phyloP scores from a whole-genome alignment of 352 stramenopile species.

The Globisporangium canariense region DNA sequence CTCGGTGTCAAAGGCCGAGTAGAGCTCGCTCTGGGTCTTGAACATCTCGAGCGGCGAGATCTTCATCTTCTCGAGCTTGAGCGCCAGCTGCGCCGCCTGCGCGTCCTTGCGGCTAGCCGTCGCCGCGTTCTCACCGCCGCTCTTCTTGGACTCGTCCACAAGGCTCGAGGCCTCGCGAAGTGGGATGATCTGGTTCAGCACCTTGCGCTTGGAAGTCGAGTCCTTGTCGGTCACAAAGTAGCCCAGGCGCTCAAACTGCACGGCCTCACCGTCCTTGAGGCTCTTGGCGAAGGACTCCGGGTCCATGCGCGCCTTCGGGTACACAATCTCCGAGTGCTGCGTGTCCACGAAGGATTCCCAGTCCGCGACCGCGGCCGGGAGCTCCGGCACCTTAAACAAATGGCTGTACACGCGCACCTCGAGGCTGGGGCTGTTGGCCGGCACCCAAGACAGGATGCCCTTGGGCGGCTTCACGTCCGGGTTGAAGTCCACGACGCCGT shows the following conservation, averaged over 20 bases:
- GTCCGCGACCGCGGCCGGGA: slow-evolving; percentile 58
- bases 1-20: slow-evolving; percentile 66
- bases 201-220: slow-evolving; percentile 86
- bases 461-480: slow-evolving; percentile 85
- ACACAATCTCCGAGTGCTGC: slow-evolving; percentile 76
- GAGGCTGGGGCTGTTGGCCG: slow-evolving; percentile 60
- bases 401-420: slow-evolving; percentile 97
- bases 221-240: slow-evolving; percentile 98
- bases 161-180: slow-evolving; percentile 84
- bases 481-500: slow-evolving; percentile 64
- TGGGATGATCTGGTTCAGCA: slow-evolving; percentile 97
- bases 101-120: slow-evolving; percentile 72
- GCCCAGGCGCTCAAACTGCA: slow-evolving; percentile 98
- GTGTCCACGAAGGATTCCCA: slow-evolving; percentile 86
- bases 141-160: slow-evolving; percentile 46
- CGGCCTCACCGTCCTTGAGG: slow-evolving; percentile 51
- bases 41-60: slow-evolving; percentile 84
- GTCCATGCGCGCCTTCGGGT: slow-evolving; percentile 90
- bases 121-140: slow-evolving; percentile 13
- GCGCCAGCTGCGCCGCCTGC: slow-evolving; percentile 77
- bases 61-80: slow-evolving; percentile 93
- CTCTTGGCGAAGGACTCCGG: slow-evolving; percentile 55
- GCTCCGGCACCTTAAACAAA: slow-evolving; percentile 93
- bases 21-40: slow-evolving; percentile 60
- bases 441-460: slow-evolving; percentile 97